Evolutionary conservation across 306 rosid species (phyloP).

Genomic region (Castanopsis chinensis): DNA sequence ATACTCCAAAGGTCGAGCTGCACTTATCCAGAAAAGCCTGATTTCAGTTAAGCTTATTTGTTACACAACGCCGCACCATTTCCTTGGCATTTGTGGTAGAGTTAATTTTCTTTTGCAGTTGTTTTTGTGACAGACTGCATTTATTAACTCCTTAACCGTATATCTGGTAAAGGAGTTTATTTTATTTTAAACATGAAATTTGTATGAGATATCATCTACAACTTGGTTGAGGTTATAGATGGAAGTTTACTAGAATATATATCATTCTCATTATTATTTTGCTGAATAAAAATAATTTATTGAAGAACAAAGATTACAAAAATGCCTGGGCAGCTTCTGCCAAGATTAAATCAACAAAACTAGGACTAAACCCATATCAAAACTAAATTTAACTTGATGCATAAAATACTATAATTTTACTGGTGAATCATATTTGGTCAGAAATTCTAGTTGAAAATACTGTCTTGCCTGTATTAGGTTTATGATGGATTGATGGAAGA

Average conservation of each 20-base stretch:
- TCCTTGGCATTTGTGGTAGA: conserved; percentile 1
- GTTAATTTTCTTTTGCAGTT: neutral
- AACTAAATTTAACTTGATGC: too few relatives aligned
- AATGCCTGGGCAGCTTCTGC: too few relatives aligned
- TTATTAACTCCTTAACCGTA: conserved; percentile 13
- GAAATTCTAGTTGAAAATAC: too few relatives aligned
- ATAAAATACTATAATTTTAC: too few relatives aligned
- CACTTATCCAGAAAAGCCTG: conserved; percentile 92
- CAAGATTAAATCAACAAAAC: too few relatives aligned
- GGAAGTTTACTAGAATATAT: neutral
- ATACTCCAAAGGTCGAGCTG: conserved; percentile 93
- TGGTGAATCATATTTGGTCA: too few relatives aligned
- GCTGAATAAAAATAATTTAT: too few relatives aligned
- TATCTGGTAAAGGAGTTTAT: conserved; percentile 11
- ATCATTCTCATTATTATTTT: neutral
- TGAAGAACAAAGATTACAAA: too few relatives aligned
- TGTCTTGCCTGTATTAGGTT: too few relatives aligned
- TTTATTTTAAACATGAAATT: neutral
- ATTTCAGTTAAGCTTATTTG: conserved; percentile 43
- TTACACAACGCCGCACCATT: neutral
- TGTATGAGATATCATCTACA: neutral
- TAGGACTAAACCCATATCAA: too few relatives aligned
- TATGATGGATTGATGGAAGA: too few relatives aligned
- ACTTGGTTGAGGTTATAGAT: neutral
- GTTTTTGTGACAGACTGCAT: neutral